phyloP scores from a whole-genome alignment of 2,329 filamentous ascomycete genomes.

The Neoarthrinium moseri region DNA sequence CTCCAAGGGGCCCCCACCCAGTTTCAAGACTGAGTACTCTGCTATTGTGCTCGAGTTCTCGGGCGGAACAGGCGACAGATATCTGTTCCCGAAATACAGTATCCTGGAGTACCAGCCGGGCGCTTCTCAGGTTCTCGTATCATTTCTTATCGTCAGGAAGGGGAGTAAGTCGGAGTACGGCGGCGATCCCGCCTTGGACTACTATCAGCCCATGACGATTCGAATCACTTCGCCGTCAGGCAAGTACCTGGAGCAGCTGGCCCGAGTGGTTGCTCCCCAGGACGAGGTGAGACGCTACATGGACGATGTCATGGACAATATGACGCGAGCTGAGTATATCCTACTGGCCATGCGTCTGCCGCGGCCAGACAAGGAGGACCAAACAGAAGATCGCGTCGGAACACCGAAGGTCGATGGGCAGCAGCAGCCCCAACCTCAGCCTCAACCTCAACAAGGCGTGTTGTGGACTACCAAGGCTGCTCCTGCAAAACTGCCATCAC shows the following conservation, averaged over 20 bases:
- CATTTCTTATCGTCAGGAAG: slow-evolving; percentile 75
- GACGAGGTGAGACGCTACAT: slow-evolving; percentile 66
- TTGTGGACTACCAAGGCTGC: slow-evolving; percentile 33
- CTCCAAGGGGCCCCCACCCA: slow-evolving; percentile 57
- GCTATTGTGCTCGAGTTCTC: slow-evolving; percentile 70
- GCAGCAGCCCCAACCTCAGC: slow-evolving; percentile 12
- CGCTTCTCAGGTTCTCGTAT: slow-evolving; percentile 65
- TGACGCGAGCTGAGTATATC: slow-evolving; percentile 67
- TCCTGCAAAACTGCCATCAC: slow-evolving; percentile 11
- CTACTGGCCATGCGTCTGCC: slow-evolving; percentile 67
- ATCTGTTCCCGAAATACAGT: slow-evolving; percentile 75
- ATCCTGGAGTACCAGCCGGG: slow-evolving; percentile 66
- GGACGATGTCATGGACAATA: slow-evolving; percentile 69
- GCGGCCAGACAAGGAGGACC: slow-evolving; percentile 35
- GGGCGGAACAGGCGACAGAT: slow-evolving; percentile 69
- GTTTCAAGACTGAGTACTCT: slow-evolving; percentile 57
- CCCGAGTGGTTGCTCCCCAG: slow-evolving; percentile 59
- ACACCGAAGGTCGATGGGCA: slow-evolving; percentile 24
- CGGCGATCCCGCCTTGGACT: slow-evolving; percentile 63
- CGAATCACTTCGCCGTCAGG: slow-evolving; percentile 54
- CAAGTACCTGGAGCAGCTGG: slow-evolving; percentile 59
- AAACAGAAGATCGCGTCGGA: slow-evolving; percentile 26
- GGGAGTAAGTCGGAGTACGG: slow-evolving; percentile 65
- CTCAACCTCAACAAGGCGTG: slow-evolving; percentile 20
- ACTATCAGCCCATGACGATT: slow-evolving; percentile 74